A percentile compares a stretch with the other conserved stretches of the same genome.
Evolutionary conservation across 1,284 basidiomycete species (phyloP).

Genomic region (Sporisorium scitamineum): DNA sequence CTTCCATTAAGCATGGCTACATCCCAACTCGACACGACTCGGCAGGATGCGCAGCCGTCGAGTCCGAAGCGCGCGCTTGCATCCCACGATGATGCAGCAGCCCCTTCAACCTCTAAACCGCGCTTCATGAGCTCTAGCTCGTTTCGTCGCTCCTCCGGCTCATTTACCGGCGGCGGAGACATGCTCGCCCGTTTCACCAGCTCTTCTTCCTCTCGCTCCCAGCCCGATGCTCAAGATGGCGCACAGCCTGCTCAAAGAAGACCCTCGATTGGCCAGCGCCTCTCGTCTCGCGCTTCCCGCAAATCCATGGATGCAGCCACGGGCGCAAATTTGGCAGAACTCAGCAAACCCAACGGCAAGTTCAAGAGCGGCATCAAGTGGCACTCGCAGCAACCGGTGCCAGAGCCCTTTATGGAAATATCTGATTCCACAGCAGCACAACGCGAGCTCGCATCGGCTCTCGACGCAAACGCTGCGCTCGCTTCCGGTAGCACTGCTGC

Average conservation of each 20-base stretch:
- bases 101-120: slow-evolving; percentile 15
- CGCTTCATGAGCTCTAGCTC: slow-evolving; percentile 23
- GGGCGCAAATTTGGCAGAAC: slow-evolving; percentile 42
- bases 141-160: slow-evolving; percentile 31
- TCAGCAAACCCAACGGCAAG: slow-evolving; percentile 50
- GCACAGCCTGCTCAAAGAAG: slow-evolving; percentile 9
- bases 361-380: slow-evolving; percentile 56
- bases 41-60: slow-evolving; percentile 30
- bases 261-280: slow-evolving; percentile 30
- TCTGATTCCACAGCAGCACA: slow-evolving; percentile 26
- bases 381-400: slow-evolving; percentile 30
- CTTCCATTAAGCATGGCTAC: slow-evolving; percentile 13
- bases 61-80: slow-evolving; percentile 9
- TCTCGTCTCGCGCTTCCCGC: slow-evolving; percentile 34
- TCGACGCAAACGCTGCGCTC: slow-evolving; percentile 19
- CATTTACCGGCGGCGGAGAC: slow-evolving; percentile 14
- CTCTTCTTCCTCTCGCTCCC: slow-evolving; percentile 15
- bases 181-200: slow-evolving; percentile 28
- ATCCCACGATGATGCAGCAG: neutral
- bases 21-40: slow-evolving; percentile 1
- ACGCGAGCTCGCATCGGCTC: slow-evolving; percentile 10
- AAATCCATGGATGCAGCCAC: slow-evolving; percentile 16
- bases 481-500: slow-evolving; percentile 54
- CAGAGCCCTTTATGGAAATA: slow-evolving; percentile 55
- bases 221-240: neutral